A percentile compares a stretch with the other conserved stretches of the same genome.
These are phyloP conservation scores for Stenocarpella maydis DNA, from an alignment of 2,329 filamentous ascomycete genomes.

Conservation along the genomic window DNA sequence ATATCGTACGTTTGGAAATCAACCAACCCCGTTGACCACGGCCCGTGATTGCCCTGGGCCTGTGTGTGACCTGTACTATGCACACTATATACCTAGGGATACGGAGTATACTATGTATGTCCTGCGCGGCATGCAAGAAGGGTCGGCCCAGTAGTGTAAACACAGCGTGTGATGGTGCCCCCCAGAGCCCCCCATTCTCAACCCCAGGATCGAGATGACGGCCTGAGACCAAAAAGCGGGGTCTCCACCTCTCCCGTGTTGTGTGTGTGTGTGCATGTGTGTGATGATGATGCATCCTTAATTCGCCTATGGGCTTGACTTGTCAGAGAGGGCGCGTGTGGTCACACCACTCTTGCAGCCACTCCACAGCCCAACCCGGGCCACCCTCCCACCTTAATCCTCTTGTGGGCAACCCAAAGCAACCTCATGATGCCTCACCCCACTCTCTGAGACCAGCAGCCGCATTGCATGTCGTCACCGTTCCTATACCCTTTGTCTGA, in stretches of 20 bases:
- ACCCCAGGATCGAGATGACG: slow-evolving; percentile 24
- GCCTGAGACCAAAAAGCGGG: slow-evolving; percentile 17
- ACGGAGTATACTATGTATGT: too few relatives aligned
- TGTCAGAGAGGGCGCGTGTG: not conserved
- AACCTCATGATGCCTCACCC: slow-evolving; percentile 14
- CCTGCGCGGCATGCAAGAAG: not conserved
- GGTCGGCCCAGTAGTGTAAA: not conserved
- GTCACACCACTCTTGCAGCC: not conserved
- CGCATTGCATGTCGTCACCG: slow-evolving; percentile 33
- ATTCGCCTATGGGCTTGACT: too few relatives aligned
- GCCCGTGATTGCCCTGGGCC: not conserved
- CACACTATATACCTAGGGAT: too few relatives aligned
- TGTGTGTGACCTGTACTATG: too few relatives aligned
- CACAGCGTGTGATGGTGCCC: not conserved
- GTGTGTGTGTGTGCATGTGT: not conserved
- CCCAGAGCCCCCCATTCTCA: not conserved
- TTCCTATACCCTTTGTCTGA: slow-evolving; percentile 8
- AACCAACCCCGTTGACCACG: not conserved
- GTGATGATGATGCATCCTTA: not conserved
- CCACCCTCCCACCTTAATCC: slow-evolving; percentile 1
- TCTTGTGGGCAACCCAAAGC: not conserved
- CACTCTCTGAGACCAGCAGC: slow-evolving; percentile 28
- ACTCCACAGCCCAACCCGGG: not conserved
- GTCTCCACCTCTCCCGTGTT: slow-evolving; percentile 6
- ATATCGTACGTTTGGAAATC: not conserved